A percentile compares a stretch with the other conserved stretches of the same genome.
These are phyloP conservation scores for Globisporangium acanthophoron DNA, from an alignment of 352 stramenopile species.

Conservation along the genomic window DNA sequence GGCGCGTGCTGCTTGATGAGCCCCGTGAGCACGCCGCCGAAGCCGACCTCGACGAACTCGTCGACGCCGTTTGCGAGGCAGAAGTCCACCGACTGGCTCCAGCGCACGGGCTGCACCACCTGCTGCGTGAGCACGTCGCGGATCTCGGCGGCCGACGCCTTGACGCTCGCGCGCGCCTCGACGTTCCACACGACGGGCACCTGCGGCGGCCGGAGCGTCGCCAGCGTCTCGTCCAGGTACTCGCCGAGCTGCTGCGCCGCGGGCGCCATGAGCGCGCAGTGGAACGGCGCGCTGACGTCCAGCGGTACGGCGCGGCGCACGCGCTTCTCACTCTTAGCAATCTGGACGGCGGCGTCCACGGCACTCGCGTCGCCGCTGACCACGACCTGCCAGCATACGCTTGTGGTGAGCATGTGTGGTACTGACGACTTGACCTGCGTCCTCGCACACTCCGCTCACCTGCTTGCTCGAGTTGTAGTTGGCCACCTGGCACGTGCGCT, in stretches of 20 bases:
- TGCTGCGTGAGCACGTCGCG: slow-evolving; percentile 45
- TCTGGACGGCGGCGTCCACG: slow-evolving; percentile 42
- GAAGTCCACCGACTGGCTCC: slow-evolving; percentile 77
- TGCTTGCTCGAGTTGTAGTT: slow-evolving; percentile 90
- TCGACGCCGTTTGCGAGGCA: slow-evolving; percentile 39
- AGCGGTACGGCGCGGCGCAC: slow-evolving; percentile 65
- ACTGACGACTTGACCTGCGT: no score
- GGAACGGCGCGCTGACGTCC: slow-evolving; percentile 83
- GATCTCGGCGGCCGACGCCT: slow-evolving; percentile 33
- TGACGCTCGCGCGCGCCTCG: slow-evolving; percentile 35
- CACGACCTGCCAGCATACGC: slow-evolving; percentile 27
- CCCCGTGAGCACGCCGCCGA: slow-evolving; percentile 60
- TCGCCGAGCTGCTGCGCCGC: slow-evolving; percentile 41
- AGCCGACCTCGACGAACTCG: slow-evolving; percentile 69
- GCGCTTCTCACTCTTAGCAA: slow-evolving; percentile 64
- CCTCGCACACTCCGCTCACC: slow-evolving; percentile 13
- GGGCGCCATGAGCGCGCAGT: slow-evolving; percentile 74
- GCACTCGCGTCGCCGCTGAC: slow-evolving; percentile 58
- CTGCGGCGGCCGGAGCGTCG: slow-evolving; percentile 21
- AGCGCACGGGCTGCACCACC: slow-evolving; percentile 60
- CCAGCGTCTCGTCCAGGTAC: slow-evolving; percentile 23
- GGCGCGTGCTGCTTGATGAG: slow-evolving; percentile 72
- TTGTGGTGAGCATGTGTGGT: no score
- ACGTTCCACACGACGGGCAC: slow-evolving; percentile 85
- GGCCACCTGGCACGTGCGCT: slow-evolving; percentile 64